phyloP scores from a whole-genome alignment of 202 grass and related monocot genomes.

The Miscanthus sacchariflorus region DNA sequence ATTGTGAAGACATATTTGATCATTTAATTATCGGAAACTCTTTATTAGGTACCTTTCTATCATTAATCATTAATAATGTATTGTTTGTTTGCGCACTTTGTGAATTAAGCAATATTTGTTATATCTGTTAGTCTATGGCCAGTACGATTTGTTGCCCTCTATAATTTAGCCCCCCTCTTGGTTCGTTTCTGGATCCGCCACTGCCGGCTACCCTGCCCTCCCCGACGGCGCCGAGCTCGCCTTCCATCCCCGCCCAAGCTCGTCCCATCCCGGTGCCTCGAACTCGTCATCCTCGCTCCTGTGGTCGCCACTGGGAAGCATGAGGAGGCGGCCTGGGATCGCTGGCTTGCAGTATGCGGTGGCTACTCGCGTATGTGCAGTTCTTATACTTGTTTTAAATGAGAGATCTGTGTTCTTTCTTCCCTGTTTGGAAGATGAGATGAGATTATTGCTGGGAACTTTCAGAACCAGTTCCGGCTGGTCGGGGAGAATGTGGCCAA shows the following conservation, averaged over 20 bases:
- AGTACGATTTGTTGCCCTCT: no score
- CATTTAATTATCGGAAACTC: no score
- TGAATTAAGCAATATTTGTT: no score
- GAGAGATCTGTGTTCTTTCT: neutral
- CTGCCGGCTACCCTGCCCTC: no score
- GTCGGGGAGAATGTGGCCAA: slow-evolving; percentile 92
- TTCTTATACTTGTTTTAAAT: neutral
- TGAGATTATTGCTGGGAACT: slow-evolving; percentile 14
- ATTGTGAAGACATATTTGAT: no score
- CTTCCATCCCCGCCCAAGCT: neutral
- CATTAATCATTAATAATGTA: no score
- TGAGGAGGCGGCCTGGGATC: slow-evolving; percentile 85
- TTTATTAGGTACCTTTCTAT: no score
- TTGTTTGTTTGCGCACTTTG: no score
- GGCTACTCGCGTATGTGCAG: slow-evolving; percentile 67
- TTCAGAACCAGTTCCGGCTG: slow-evolving; percentile 73
- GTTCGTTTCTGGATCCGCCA: no score
- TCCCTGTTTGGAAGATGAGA: slow-evolving; percentile 16
- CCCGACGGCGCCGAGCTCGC: neutral
- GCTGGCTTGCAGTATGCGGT: slow-evolving; percentile 76
- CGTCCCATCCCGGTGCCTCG: neutral
- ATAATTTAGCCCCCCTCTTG: no score
- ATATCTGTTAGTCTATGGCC: no score
- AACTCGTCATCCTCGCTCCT: neutral
- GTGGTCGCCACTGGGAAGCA: neutral